Evolutionary conservation across 129 eudicot species (phyloP), one percentile per base, ranked within the genome.

Genomic region (Dittrichia graveolens): DNA sequence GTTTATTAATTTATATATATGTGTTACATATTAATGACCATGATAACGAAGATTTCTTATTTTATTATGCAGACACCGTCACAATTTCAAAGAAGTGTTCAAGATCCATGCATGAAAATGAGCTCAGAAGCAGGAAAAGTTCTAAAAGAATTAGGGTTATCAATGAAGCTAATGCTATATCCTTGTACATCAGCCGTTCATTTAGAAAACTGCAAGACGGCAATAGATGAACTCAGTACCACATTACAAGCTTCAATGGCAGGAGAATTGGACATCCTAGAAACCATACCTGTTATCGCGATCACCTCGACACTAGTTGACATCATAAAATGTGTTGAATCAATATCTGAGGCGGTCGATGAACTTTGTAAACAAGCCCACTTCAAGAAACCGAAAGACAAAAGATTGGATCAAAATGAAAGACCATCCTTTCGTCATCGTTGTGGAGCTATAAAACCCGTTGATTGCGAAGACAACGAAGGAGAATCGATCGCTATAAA

Each of bases 101-200:
- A 81, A 78, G 76, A 80, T 52, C 57, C 87, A 13, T 87, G 87
- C 76, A 79, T 45, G 16, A 77, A 73, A 45, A 80, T 87, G 80
- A 78, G 95, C 71, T 55, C 75, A 9, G 94, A 87, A 83, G 74
- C 81, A 8, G 84, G 84, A 69, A 79, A 83, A 56, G 89, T 87
- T 6, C 52, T 90, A 14, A 83, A 69, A 53, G 95, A 88, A 55
- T 46, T 87, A 63, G 74, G 83, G 0, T 52, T 39, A 0, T 71
- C 91, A 0, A 73, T 90, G 18, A 86, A 75, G 61, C 82, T 40
- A 24, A 85, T 81, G 89, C 66, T 75, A 8, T 34, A 43, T 10
- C 88, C 90, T 42, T 76, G 84, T 3, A 73, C 72, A 18, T 77
- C 69, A 6, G 37, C 67, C 3, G 69, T 24, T 40, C 89, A 87